Evolutionary conservation across 1,284 basidiomycete species (phyloP), one percentile per base, ranked within the genome.

Genomic region (Earliella scabrosa): DNA sequence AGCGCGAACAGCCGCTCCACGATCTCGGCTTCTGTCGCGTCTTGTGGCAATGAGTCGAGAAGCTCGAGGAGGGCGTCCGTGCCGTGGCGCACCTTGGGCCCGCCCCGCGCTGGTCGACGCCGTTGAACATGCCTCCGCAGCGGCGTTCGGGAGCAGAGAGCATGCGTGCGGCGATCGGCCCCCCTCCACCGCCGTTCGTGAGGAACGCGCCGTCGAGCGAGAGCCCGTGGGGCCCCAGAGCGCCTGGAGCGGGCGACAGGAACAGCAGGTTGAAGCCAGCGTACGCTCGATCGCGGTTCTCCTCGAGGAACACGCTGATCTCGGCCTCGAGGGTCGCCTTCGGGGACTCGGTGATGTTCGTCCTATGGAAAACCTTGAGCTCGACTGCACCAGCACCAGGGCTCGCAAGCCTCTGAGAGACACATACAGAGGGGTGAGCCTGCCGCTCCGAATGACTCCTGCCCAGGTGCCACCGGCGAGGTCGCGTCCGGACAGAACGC

Each of bases 241-340:
- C 38, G 50, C 47, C 40, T 47, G 47, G 41, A 31, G 20, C 23
- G 8, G 67, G 56, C 46, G 64, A 56, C 63, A 90, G 72, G 64
- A 90, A 78, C 54, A 92, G 75, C 34, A 92, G 68, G 69, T 92
- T 93, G 78, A 93, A 93, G 3, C 91, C 90, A 39, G 89, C 87
- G 67, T 85, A 90, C 55, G 73, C 71, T 16, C 73, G 73, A 32
- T 46, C 45, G 50, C 60, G 54, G 56, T 84, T 77, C 59, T 72
- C 67, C 61, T 77, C 72, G 52, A 81, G 66, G 54, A 82, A 72
- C 61, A 65, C 70, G 54, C 73, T 71, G 44, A 80, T 71, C 66
- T 82, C 75, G 52, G 79, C 77, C 61, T 81, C 74, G 45, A 84
- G 72, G 36, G 75, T 49, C 45, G 54, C 68, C 48, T 69, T 64